Percentiles rank a stretch among this genome's conserved stretches.
Evolutionary conservation across 2,329 filamentous ascomycete species (phyloP).

Genomic region (Aureobasidium sp.): DNA sequence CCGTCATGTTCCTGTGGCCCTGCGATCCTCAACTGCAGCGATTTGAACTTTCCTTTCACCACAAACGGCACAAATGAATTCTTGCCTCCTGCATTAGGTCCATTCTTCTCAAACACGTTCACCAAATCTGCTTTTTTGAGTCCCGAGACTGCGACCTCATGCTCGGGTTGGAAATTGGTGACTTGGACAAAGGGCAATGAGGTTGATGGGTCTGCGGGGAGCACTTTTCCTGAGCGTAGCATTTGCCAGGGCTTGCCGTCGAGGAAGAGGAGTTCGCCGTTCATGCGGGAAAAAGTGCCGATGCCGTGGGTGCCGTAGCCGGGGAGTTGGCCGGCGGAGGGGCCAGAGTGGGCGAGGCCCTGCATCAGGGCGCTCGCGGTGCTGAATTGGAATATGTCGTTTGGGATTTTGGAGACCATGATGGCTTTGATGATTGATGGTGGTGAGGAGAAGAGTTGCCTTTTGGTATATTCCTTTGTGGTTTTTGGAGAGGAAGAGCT

Average conservation of each 20-base stretch:
- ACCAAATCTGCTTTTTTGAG: slow-evolving; percentile 21
- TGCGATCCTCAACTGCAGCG: slow-evolving; percentile 21
- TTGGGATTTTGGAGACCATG: slow-evolving; percentile 36
- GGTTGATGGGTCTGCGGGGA: slow-evolving; percentile 28
- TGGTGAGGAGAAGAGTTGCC: background rate
- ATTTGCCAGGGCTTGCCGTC: slow-evolving; percentile 31
- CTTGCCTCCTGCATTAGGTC: slow-evolving; percentile 20
- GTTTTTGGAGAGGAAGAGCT: background rate
- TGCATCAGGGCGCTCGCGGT: slow-evolving; percentile 32
- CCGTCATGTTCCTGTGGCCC: slow-evolving; percentile 6
- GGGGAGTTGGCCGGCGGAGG: slow-evolving; percentile 31
- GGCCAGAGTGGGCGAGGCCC: slow-evolving; percentile 32
- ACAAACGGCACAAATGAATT: slow-evolving; percentile 37
- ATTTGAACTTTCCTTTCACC: slow-evolving; percentile 32
- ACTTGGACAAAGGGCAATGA: slow-evolving; percentile 37
- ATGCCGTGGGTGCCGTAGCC: slow-evolving; percentile 39
- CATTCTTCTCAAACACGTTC: slow-evolving; percentile 13
- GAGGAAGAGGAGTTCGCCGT: slow-evolving; percentile 31
- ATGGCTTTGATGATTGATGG: slow-evolving; percentile 21
- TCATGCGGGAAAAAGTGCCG: slow-evolving; percentile 32
- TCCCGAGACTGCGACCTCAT: slow-evolving; percentile 19
- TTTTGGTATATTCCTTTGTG: background rate
- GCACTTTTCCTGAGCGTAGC: slow-evolving; percentile 26
- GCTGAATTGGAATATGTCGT: slow-evolving; percentile 41
- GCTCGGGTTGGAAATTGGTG: slow-evolving; percentile 33